Base-by-base conservation (phyloP, 805 yeast genomes). In the Saturnispora mendoncae region DNA sequence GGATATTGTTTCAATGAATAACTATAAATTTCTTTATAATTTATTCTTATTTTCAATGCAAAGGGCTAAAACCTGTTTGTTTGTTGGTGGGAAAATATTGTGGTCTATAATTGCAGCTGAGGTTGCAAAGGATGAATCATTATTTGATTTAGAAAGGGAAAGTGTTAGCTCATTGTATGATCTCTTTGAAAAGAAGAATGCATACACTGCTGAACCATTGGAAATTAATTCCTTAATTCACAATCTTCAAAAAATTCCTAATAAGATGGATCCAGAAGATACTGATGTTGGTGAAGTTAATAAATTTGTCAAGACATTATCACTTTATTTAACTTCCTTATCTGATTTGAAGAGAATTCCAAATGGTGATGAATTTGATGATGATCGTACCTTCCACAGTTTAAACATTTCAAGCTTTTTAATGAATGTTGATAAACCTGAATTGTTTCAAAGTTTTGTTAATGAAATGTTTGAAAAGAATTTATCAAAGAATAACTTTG, bases 351-450 rank as follows among this genome's bases (percentile, higher is more conserved):
- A 74, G 51, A 71, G 74, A 44, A 85, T 86, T 43, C 95, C 95
- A 12, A 71, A 69, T 36, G 87, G 87, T 15, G 78, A 78, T 32
- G 94, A 85, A 53, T 87, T 82, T 59, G 90, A 83, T 52, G 90
- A 84, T 57, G 95, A 86, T 59, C 69, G 95, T 53, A 79, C 87
- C 4, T 81, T 83, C 72, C 83, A 81, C 56, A 76, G 76, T 45
- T 68, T 86, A 55, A 81, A 80, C 52, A 78, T 85, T 52, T 74
- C 84, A 47, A 79, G 86, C 32, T 84, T 76, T 61, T 67, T 86
- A 58, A 73, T 80, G 68, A 77, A 82, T 49, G 86, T 84, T 32
- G 76, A 80, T 54, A 77, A 78, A 51, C 90, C 92, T 0, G 92
- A 84, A 57, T 66, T 82, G 44, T 80, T 85, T 60, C 81, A 82